Conservation (phyloP, 129 eudicot genomes). For the Daucus carota region DNA sequence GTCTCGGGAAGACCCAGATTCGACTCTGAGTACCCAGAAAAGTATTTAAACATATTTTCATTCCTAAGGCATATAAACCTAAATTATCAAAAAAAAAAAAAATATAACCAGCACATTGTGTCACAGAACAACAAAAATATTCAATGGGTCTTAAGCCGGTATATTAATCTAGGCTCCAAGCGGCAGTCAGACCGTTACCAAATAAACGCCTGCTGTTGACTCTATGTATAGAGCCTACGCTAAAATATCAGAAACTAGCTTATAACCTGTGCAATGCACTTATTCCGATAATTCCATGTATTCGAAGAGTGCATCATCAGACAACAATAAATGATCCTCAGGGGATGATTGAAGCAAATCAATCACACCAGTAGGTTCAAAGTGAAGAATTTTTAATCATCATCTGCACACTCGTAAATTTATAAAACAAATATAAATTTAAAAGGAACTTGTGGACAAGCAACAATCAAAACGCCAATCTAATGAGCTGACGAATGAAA, state of each 20-base stretch:
- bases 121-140: slow-evolving; percentile 14
- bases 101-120: slow-evolving; percentile 34
- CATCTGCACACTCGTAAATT: slow-evolving; percentile 11
- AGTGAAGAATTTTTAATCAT: slow-evolving; percentile 13
- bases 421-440: too few relatives aligned
- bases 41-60: too few relatives aligned
- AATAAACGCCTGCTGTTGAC: slow-evolving; percentile 55
- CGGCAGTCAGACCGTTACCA: slow-evolving; percentile 46
- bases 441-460: slow-evolving; percentile 28
- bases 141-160: slow-evolving; percentile 43
- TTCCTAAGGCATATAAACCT: too few relatives aligned
- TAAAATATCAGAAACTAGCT: too few relatives aligned
- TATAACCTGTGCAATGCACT: neutral
- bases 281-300: too few relatives aligned
- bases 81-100: too few relatives aligned
- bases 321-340: slow-evolving; percentile 5
- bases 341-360: neutral
- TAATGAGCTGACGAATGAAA: slow-evolving; percentile 34
- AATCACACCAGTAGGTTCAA: slow-evolving; percentile 15
- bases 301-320: slow-evolving; percentile 3
- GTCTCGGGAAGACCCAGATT: too few relatives aligned
- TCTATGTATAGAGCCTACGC: slow-evolving; percentile 27
- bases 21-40: too few relatives aligned
- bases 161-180: slow-evolving; percentile 39
- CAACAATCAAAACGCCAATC: slow-evolving; percentile 42